phyloP scores from a whole-genome alignment of 352 stramenopile species.

The Peronospora belbahrii region DNA sequence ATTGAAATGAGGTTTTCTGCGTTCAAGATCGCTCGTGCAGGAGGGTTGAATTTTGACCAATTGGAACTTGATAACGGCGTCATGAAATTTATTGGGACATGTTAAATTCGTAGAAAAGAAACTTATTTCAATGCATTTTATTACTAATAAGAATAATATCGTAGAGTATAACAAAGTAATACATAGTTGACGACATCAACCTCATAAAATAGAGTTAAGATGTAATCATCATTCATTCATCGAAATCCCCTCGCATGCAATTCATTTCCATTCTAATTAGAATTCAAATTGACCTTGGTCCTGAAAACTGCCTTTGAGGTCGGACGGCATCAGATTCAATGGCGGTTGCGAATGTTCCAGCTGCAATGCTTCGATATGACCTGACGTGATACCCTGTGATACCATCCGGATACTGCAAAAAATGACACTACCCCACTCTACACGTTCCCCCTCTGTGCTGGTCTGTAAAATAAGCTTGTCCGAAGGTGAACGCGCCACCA shows the following conservation, averaged over 20 bases:
- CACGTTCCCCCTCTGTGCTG: slow-evolving; percentile 56
- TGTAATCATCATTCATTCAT: too few relatives aligned
- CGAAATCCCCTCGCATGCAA: too few relatives aligned
- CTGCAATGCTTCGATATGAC: slow-evolving; percentile 69
- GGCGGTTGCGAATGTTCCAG: slow-evolving; percentile 41
- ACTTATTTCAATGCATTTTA: too few relatives aligned
- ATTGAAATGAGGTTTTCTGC: too few relatives aligned
- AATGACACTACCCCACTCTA: slow-evolving; percentile 82
- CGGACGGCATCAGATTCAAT: slow-evolving; percentile 12
- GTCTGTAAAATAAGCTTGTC: slow-evolving; percentile 82
- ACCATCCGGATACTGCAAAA: slow-evolving; percentile 86
- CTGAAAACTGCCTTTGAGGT: slow-evolving; percentile 29
- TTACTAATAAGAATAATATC: too few relatives aligned
- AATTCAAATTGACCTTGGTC: slow-evolving; percentile 23
- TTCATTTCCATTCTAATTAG: too few relatives aligned
- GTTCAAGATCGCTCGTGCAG: slow-evolving; percentile 25
- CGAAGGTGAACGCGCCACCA: slow-evolving; percentile 72
- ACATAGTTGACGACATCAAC: too few relatives aligned
- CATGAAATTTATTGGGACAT: not conserved
- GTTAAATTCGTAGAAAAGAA: too few relatives aligned
- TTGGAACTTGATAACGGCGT: not conserved
- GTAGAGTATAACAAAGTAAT: too few relatives aligned
- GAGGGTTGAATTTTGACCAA: slow-evolving; percentile 11
- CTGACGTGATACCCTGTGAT: slow-evolving; percentile 76
- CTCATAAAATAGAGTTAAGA: too few relatives aligned